These are phyloP conservation scores for Dictyostelium brefeldianum DNA, from an alignment of 78 protist genomes.

Conservation along the genomic window DNA sequence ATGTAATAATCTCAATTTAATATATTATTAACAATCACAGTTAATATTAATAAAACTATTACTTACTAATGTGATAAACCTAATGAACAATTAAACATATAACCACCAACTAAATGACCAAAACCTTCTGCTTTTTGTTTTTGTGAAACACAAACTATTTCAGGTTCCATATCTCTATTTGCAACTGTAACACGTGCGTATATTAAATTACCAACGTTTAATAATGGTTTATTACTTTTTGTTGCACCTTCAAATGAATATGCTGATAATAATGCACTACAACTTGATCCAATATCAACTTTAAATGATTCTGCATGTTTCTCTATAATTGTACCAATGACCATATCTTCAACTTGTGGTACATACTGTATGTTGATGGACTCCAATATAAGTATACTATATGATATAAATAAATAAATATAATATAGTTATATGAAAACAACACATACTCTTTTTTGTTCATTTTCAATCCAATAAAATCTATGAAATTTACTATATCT, in stretches of 20 bases:
- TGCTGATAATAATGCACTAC: slow-evolving; percentile 78
- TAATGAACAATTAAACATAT: slow-evolving; percentile 51
- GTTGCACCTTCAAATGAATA: slow-evolving; percentile 93
- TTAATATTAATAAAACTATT: too few species aligned
- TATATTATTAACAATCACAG: background rate
- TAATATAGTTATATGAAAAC: background rate
- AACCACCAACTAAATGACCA: slow-evolving; percentile 89
- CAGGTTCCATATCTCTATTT: slow-evolving; percentile 92
- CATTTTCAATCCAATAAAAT: slow-evolving; percentile 79
- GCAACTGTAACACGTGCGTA: slow-evolving; percentile 87
- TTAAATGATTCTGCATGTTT: slow-evolving; percentile 74
- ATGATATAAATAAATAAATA: too few species aligned
- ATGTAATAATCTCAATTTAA: too few species aligned
- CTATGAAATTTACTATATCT: slow-evolving; percentile 43
- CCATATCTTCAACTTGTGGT: slow-evolving; percentile 86
- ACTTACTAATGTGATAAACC: slow-evolving; percentile 83
- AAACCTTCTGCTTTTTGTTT: slow-evolving; percentile 80
- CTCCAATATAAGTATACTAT: too few species aligned
- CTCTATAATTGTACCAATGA: slow-evolving; percentile 83
- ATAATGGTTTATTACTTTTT: slow-evolving; percentile 81
- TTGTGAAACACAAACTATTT: slow-evolving; percentile 74
- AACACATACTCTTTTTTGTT: slow-evolving; percentile 64
- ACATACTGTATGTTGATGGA: slow-evolving; percentile 62
- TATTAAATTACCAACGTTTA: slow-evolving; percentile 81
- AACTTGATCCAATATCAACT: slow-evolving; percentile 85